Evolutionary conservation across 352 stramenopile species (phyloP).

Genomic region (Phytophthora cactorum): DNA sequence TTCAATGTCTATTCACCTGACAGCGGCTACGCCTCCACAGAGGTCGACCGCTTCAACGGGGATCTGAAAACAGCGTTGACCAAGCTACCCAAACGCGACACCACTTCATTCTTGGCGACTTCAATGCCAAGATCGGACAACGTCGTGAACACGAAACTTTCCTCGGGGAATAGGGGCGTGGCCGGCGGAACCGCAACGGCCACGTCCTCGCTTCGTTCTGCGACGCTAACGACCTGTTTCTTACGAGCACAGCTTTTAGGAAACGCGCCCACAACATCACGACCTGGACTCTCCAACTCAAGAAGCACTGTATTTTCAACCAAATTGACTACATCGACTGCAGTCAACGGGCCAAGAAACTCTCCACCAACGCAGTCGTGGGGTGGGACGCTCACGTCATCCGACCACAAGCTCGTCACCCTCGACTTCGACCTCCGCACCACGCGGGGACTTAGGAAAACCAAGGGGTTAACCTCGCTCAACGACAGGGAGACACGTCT

Average conservation of each 20-base stretch:
- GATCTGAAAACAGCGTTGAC: neutral
- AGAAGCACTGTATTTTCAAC: conserved; percentile 16
- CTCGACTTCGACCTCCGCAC: conserved; percentile 11
- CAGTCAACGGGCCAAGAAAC: neutral
- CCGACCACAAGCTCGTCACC: conserved; percentile 20
- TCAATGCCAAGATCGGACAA: conserved; percentile 17
- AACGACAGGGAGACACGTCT: conserved; percentile 1
- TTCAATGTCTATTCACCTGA: conserved; percentile 16
- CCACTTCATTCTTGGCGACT: conserved; percentile 13
- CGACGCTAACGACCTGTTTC: conserved; percentile 21
- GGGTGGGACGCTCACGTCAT: neutral
- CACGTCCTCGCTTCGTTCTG: conserved; percentile 6
- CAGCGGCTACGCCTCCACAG: neutral
- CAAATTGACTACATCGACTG: conserved; percentile 19
- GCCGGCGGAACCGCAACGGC: conserved; percentile 3
- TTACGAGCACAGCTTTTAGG: conserved; percentile 14
- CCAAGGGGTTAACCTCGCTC: no score
- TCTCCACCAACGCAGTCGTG: neutral
- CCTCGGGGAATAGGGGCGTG: neutral
- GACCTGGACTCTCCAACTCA: conserved; percentile 12
- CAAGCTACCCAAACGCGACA: conserved; percentile 5
- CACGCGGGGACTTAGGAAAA: neutral
- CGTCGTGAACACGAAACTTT: conserved; percentile 1
- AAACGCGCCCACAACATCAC: conserved; percentile 17
- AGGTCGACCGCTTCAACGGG: conserved; percentile 3